Conservation (phyloP, 1,139 yeast genomes). For the Taphrina communis region DNA sequence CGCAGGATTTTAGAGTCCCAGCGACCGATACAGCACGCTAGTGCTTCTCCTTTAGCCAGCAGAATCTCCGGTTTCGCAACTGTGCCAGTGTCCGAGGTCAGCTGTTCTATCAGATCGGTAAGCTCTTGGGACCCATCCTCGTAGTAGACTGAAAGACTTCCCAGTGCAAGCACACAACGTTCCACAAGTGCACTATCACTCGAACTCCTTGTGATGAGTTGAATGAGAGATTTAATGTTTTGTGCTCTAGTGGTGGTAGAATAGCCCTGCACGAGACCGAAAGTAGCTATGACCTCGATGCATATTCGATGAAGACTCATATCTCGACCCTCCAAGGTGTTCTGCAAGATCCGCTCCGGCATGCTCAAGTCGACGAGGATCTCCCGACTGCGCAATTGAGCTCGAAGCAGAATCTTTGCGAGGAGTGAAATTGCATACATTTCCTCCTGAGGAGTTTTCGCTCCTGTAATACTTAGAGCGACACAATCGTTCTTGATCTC, state of each 20-base stretch:
- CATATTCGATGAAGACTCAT: too few relatives aligned
- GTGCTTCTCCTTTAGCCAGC: constrained; percentile 81
- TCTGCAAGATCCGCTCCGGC: constrained; percentile 1
- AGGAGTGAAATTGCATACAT: not conserved
- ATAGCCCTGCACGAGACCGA: not conserved
- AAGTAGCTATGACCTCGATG: not conserved
- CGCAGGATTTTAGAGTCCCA: constrained; percentile 70
- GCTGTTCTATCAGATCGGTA: not conserved
- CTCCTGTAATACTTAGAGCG: not conserved
- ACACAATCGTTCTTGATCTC: not conserved
- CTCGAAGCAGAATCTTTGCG: constrained; percentile 4
- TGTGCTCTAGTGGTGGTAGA: not conserved
- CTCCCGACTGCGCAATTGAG: constrained; percentile 4
- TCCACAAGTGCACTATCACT: constrained; percentile 8
- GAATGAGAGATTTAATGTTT: not conserved
- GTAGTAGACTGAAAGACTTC: constrained; percentile 4
- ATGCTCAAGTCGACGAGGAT: not conserved
- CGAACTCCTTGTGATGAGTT: not conserved
- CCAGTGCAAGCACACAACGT: constrained; percentile 1
- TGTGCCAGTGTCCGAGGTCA: not conserved
- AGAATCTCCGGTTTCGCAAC: constrained; percentile 6
- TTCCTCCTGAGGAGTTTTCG: not conserved
- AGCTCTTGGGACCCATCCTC: not conserved
- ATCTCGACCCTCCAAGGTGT: not conserved
- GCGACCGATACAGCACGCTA: constrained; percentile 73